phyloP scores from a whole-genome alignment of 2,329 filamentous ascomycete species.

The Pseudomassariella vexata region DNA sequence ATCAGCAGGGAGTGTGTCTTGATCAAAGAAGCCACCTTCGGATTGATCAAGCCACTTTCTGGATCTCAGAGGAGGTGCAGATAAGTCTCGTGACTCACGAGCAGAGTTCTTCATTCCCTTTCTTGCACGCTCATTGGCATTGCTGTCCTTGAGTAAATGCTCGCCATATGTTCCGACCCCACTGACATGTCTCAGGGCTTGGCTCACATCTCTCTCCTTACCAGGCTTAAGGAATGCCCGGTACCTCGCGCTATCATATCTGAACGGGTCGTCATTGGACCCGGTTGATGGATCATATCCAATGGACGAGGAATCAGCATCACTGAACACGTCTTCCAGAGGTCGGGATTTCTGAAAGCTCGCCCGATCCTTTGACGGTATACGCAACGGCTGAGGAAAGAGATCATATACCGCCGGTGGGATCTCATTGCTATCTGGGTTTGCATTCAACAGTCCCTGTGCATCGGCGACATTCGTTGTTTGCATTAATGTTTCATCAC shows the following conservation, averaged over 20 bases:
- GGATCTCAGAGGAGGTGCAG: too few relatives aligned
- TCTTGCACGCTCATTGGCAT: not conserved
- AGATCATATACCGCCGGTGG: too few relatives aligned
- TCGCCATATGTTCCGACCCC: constrained; percentile 16
- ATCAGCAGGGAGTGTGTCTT: constrained; percentile 3
- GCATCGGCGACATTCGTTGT: too few relatives aligned
- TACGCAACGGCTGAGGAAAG: constrained; percentile 13
- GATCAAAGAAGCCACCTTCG: constrained; percentile 7
- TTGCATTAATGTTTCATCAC: too few relatives aligned
- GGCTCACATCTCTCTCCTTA: constrained; percentile 38
- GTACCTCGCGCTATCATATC: constrained; percentile 36
- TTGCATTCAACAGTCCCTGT: too few relatives aligned
- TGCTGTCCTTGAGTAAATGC: constrained; percentile 12
- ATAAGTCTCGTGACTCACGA: too few relatives aligned
- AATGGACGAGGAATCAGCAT: constrained; percentile 20
- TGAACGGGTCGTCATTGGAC: constrained; percentile 37
- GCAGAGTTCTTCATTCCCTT: too few relatives aligned
- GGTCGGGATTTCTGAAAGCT: not conserved
- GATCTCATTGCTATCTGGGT: too few relatives aligned
- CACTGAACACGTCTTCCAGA: constrained; percentile 11
- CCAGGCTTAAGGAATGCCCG: constrained; percentile 29
- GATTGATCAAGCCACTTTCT: not conserved
- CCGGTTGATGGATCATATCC: constrained; percentile 19
- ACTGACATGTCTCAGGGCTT: constrained; percentile 27
- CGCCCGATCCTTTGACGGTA: constrained; percentile 2